Percentiles rank a stretch among this genome's conserved stretches.
phyloP scores from a whole-genome alignment of 208 protist species.

The Chromosphaera perkinsii region DNA sequence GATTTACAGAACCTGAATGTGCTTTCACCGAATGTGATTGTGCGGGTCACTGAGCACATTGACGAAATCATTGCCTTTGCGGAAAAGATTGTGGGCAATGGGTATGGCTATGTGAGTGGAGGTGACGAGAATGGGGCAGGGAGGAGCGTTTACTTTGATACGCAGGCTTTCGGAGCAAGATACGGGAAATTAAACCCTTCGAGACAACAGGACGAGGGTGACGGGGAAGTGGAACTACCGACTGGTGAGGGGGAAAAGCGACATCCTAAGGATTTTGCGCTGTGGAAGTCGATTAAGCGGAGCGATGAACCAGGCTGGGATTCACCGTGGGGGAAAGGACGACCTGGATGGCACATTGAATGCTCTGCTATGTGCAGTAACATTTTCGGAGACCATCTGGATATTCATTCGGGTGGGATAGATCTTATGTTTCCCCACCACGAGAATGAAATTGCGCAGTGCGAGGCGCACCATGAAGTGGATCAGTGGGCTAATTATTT shows the following conservation, averaged over 20 bases:
- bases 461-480: conserved; percentile 55
- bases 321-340: conserved; percentile 77
- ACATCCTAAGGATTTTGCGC: conserved; percentile 85
- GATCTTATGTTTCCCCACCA: conserved; percentile 99
- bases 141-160: conserved; percentile 94
- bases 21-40: conserved; percentile 76
- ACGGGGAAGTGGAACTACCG: conserved; percentile 45
- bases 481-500: conserved; percentile 97
- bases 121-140: too few relatives aligned
- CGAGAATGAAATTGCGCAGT: conserved; percentile 97
- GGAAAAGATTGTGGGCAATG: conserved; percentile 86
- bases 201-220: too few relatives aligned
- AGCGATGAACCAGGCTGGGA: conserved; percentile 84
- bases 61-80: conserved; percentile 82
- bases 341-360: conserved; percentile 99
- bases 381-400: conserved; percentile 76
- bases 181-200: too few relatives aligned
- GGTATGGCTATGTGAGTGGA: conserved; percentile 80
- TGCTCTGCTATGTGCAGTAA: conserved; percentile 93
- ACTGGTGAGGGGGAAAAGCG: conserved; percentile 70
- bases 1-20: too few relatives aligned
- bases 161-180: conserved; percentile 70
- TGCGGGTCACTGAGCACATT: conserved; percentile 94
- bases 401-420: conserved; percentile 93
- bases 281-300: conserved; percentile 95